Base-by-base conservation (phyloP, 2,329 filamentous ascomycete species). In the Chrysoporthe austroafricana region DNA sequence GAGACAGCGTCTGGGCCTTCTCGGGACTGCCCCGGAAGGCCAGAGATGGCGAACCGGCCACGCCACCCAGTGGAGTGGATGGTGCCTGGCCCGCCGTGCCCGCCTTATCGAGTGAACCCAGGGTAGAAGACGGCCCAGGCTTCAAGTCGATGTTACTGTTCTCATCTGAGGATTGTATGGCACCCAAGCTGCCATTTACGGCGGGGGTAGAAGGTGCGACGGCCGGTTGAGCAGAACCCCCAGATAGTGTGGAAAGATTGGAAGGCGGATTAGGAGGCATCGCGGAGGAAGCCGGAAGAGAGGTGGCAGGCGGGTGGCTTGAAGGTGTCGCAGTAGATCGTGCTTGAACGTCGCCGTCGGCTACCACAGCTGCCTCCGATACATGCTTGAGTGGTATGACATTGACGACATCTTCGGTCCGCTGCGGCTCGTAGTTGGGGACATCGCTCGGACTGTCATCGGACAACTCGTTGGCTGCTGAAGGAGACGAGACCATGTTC, bases 21-120 rank as follows among this genome's bases (percentile, higher is more conserved):
- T 89, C 88, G 34, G 87, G 87, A 73, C 87, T 89, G 71, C 85
- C 85, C 73, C 87, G 84, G 79, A 87, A 86, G 73, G 87, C 86
- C 72, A 90, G 76, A 34, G 42, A 14, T 36, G 59, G 63, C 42
- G 84, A 78, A 16, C 82, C 84, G 36, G 81, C 74, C 62, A 66
- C 66, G 46, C 66, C 71, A 36, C 69, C 72, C 9, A 68, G 60
- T 9, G 72, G 71, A 4, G 77, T 79, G 26, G 74, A 72, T 11
- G 75, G 74, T 65, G 68, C 60, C 73, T 73, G 69, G 70, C 66
- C 58, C n/a, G 62, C 48, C 2, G 58, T 71, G 14, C 42, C 66
- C n/a, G 72, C 63, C 43, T 71, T 70, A 67, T 64, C 50, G 67
- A 48, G 66, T 52, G 6, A 11, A 18, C 7, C 13, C 34, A 16